These are phyloP conservation scores for Escallonia herrerae DNA, from an alignment of 129 eudicot species.

Conservation along the genomic window DNA sequence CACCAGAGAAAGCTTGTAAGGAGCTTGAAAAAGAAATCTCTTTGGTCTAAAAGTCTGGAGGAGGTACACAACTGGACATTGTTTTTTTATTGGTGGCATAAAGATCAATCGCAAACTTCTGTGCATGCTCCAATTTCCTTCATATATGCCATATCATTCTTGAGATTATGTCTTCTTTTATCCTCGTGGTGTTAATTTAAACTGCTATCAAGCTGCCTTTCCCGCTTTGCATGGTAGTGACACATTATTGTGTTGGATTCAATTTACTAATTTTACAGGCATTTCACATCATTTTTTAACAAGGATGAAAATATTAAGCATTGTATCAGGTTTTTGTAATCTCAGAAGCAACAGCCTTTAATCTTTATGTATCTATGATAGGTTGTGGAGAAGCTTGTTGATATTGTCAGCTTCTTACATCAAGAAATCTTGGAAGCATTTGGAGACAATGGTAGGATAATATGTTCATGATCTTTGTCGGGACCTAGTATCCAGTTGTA, in stretches of 20 bases:
- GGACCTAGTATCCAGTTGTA: too few species aligned
- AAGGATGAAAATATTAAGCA: too few species aligned
- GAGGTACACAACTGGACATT: conserved; percentile 38
- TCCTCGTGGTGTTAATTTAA: conserved; percentile 17
- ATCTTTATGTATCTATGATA: conserved; percentile 22
- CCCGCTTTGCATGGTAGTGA: background rate
- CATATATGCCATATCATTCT: background rate
- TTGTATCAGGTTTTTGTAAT: background rate
- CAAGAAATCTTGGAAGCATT: conserved; percentile 64
- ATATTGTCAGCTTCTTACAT: conserved; percentile 68
- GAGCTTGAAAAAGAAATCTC: conserved; percentile 79
- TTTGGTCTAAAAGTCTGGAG: conserved; percentile 73
- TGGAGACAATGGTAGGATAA: conserved; percentile 52
- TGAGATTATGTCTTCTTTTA: background rate
- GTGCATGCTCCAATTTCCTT: too few species aligned
- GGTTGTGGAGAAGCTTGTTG: conserved; percentile 93
- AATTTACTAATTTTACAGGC: background rate
- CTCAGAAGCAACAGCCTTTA: background rate
- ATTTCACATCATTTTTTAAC: background rate
- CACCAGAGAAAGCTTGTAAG: conserved; percentile 74
- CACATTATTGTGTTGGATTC: background rate
- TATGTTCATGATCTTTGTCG: background rate
- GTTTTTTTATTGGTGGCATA: too few species aligned
- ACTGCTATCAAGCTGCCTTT: background rate
- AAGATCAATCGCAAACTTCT: too few species aligned